Percentiles rank a stretch among this genome's conserved stretches.
These are phyloP conservation scores for Obba rivulosa DNA, from an alignment of 768 basidiomycete genomes.

Conservation along the genomic window DNA sequence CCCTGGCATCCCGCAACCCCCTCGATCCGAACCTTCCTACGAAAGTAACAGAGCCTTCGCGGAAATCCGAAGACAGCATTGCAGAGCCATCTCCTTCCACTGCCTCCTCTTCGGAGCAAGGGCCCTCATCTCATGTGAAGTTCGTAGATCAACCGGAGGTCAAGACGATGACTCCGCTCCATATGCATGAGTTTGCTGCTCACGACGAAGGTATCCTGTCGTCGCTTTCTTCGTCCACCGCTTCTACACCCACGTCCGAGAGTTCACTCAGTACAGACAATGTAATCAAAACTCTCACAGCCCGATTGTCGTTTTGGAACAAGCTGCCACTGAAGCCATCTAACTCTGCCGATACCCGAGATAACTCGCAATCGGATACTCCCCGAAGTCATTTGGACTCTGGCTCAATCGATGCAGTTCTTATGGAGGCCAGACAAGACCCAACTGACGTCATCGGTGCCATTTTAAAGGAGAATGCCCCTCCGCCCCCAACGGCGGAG, in stretches of 20 bases:
- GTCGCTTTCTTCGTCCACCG: constrained; percentile 26
- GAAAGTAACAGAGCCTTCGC: no score
- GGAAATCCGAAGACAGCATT: no score
- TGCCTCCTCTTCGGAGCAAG: not conserved
- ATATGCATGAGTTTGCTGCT: constrained; percentile 14
- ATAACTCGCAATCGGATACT: constrained; percentile 31
- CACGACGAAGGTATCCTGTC: constrained; percentile 13
- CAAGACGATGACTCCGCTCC: constrained; percentile 37
- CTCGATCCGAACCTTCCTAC: no score
- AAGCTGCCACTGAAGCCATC: constrained; percentile 25
- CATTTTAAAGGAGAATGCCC: constrained; percentile 57
- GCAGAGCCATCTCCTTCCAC: no score
- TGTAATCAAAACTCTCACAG: constrained; percentile 58
- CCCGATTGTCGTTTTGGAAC: constrained; percentile 73
- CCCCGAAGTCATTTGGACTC: not conserved
- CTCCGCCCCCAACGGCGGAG: constrained; percentile 55
- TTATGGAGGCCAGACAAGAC: constrained; percentile 18
- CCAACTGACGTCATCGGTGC: constrained; percentile 50
- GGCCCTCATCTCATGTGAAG: constrained; percentile 39
- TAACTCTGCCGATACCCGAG: no score
- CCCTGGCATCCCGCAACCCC: constrained; percentile 45
- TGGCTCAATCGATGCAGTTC: not conserved
- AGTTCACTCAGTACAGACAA: constrained; percentile 36
- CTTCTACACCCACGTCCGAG: constrained; percentile 49
- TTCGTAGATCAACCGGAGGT: constrained; percentile 46